Evolutionary conservation across 75 land plant species (phyloP), one percentile per base, ranked within the genome.

Genomic region (Cupressus sempervirens): DNA sequence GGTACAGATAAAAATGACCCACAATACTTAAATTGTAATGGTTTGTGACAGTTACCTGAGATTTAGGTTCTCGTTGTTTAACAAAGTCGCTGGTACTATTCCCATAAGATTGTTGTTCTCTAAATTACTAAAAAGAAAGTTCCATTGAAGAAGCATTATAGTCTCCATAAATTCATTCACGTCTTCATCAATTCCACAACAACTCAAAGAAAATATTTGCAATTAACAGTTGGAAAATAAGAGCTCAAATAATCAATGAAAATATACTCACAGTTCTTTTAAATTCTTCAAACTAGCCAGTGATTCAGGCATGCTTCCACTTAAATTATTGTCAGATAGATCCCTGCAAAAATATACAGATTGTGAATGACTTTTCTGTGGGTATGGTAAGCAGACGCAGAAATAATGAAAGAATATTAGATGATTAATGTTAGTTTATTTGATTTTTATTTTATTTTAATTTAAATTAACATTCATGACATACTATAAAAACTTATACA

Each of bases 301-400:
- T 8, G 84, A 86, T 15, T 83, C 75, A 16, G 91, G 91, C 48
- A 90, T 67, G 32, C 34, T 0, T 38, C 91, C 91, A 0, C 48
- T 77, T 46, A 90, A 76, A 18, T 72, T 88, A 80, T 90, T 90
- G 65, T 83, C 30, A 36, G 91, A 88, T 32, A 88, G 56, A 67
- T 88, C 89, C 56, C 91, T 88, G 75, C 4, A 68, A 35, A 67
- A 43, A 11, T 1, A 80, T n/a, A n/a, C 26, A 58, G 65, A 0
- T 58, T 23, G n/a, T 4, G 65, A 58, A 23, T 23, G n/a, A 48
- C n/a, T n/a, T n/a, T n/a, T n/a, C n/a, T n/a, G n/a, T n/a, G n/a
- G n/a, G n/a, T n/a, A n/a, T n/a, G n/a, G n/a, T n/a, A 48, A 48
- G 13, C 52, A 48, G 12, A 48, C 13, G 12, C 43, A 41, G 43